Conservation (phyloP, 2,329 filamentous ascomycete genomes). For the Aspergillus ruber region DNA sequence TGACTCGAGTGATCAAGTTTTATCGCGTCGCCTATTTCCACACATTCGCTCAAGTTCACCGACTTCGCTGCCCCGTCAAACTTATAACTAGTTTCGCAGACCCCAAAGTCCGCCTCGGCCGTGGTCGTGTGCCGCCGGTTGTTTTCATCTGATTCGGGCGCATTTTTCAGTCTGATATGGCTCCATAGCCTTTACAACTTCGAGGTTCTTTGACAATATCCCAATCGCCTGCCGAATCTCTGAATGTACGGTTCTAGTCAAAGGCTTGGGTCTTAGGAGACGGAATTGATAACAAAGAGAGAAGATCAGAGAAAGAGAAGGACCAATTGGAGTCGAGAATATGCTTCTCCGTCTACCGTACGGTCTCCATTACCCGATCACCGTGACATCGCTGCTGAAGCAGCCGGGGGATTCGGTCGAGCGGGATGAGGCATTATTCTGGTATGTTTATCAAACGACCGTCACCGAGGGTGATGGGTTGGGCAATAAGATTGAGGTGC, state of each 20-base stretch:
- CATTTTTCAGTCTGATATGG: constrained; percentile 1
- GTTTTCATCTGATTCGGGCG: neutral
- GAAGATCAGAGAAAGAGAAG: neutral
- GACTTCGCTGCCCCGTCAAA: neutral
- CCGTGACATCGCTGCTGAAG: constrained; percentile 77
- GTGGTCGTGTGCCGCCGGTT: neutral
- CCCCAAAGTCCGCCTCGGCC: neutral
- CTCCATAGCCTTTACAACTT: neutral
- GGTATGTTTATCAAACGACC: constrained; percentile 78
- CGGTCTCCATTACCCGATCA: constrained; percentile 84
- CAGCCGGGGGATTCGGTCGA: constrained; percentile 66
- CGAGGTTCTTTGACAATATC: neutral
- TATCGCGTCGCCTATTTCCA: neutral
- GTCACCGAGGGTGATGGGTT: constrained; percentile 63
- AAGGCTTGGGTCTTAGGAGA: neutral
- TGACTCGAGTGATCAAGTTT: too few relatives aligned
- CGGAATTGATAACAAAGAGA: neutral
- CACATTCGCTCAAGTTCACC: neutral
- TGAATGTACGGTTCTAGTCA: neutral
- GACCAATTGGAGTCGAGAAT: constrained; percentile 8
- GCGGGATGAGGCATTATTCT: constrained; percentile 71
- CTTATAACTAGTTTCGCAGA: neutral
- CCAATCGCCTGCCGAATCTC: neutral
- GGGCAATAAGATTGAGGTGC: constrained; percentile 63
- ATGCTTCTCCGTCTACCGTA: constrained; percentile 45